Percentiles rank a stretch among this genome's conserved stretches.
Evolutionary conservation across 2,329 filamentous ascomycete genomes (phyloP).

Genomic region (Cladosporium oxysporum): DNA sequence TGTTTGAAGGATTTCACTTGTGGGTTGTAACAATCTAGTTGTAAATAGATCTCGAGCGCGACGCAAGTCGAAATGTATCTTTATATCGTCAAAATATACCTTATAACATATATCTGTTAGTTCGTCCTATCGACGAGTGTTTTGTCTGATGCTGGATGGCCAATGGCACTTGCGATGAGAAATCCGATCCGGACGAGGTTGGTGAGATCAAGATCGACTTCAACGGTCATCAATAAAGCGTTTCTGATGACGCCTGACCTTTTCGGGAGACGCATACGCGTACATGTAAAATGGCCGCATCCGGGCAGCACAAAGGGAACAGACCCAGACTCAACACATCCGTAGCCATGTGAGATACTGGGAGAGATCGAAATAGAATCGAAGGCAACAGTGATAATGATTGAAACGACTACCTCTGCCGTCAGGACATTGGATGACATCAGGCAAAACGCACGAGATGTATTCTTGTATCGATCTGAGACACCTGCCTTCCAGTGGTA

Average conservation of each 20-base stretch:
- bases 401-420: background rate
- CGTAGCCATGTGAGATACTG: too few relatives aligned
- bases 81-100: background rate
- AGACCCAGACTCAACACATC: too few relatives aligned
- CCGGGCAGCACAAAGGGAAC: too few relatives aligned
- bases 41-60: background rate
- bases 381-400: background rate
- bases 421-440: background rate
- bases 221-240: background rate
- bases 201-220: background rate
- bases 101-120: background rate
- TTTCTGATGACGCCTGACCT: background rate
- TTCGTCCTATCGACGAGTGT: background rate
- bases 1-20: background rate
- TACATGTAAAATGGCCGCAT: background rate
- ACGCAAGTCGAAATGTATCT: constrained; percentile 10
- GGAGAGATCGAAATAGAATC: background rate
- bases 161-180: background rate
- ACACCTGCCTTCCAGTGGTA: background rate
- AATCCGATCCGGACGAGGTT: background rate
- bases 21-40: background rate
- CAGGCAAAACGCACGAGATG: background rate
- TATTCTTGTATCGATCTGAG: background rate
- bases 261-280: background rate
- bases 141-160: background rate